Evolutionary conservation across 148 eudicot genomes (phyloP), one percentile per base, ranked within the genome.

Genomic region (Spergularia marina): DNA sequence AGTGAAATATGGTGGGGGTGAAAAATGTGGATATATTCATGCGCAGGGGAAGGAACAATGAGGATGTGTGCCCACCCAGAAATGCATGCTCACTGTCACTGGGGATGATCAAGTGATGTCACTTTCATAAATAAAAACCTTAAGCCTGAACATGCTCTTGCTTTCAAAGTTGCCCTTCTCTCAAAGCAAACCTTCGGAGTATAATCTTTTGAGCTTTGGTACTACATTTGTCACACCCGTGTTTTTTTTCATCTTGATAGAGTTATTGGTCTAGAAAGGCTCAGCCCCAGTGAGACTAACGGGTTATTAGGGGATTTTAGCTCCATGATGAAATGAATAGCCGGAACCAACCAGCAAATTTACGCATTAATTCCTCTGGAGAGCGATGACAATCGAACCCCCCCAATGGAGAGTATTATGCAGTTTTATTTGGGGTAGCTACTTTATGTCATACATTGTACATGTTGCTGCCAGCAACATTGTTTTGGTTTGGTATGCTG

Each of bases 81-180:
- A 51, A 23, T 53, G 59, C 69, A 74, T 68, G 74, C 82, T 39
- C 73, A 64, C 58, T n/a, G 44, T 7, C 47, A 16, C 18, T 8
- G 8, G 1, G 49, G 49, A 4, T 44, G 49, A 44, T 44, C 49
- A 60, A 61, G 79, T 52, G 7, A 51, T 53, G 63, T 79, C 82
- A 7, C 51, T 79, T 59, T 68, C 82, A 41, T 30, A 53, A 16
- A 30, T 54, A 34, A 18, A 17, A 44, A 3, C 49, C 39, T 40
- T 30, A 56, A 20, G 20, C 60, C 30, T n/a, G 70, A 66, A 57
- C 77, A 72, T 44, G 76, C 51, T 57, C 63, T 40, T 53, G 34
- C 72, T 59, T 67, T 73, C 62, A 79, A 79, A 74, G 68, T 59
- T 53, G 73, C 81, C 18, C 59, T 60, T 66, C 77, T 56, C 34